phyloP scores from a whole-genome alignment of 352 stramenopile species.

The Globisporangium abappressorium region DNA sequence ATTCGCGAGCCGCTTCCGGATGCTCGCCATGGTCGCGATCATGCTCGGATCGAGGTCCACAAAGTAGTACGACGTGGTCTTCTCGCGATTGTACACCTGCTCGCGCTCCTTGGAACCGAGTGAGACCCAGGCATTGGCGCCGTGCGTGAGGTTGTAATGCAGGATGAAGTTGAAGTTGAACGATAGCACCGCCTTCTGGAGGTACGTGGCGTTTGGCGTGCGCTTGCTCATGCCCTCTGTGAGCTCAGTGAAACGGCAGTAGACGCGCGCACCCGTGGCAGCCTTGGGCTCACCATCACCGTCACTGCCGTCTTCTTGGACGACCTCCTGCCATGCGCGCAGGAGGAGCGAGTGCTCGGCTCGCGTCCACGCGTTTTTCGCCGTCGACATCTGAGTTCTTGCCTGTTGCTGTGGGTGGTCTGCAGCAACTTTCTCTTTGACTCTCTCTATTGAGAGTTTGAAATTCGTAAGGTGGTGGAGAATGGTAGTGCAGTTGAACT shows the following conservation, averaged over 20 bases:
- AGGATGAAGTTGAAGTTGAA: conserved; percentile 17
- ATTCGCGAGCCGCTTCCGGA: background rate
- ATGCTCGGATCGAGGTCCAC: conserved; percentile 8
- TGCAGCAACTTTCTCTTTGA: background rate
- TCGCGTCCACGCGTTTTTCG: background rate
- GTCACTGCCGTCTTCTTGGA: background rate
- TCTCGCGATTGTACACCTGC: conserved; percentile 5
- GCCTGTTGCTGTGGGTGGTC: background rate
- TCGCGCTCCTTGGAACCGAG: background rate
- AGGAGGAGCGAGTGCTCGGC: conserved; percentile 6
- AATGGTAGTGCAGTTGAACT: background rate
- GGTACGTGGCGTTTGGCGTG: background rate
- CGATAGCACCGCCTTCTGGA: background rate
- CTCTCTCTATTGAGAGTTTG: background rate
- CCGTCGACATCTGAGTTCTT: background rate
- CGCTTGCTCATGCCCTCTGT: background rate
- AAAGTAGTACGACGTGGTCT: conserved; percentile 9
- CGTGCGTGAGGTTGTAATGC: conserved; percentile 7
- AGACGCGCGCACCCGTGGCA: background rate
- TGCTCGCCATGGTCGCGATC: background rate
- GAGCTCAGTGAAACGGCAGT: background rate
- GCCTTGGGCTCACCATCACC: background rate
- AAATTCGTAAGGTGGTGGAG: background rate
- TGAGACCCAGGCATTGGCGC: conserved; percentile 6
- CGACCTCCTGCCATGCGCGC: background rate